phyloP scores from a whole-genome alignment of 306 rosid genomes.

The Senna tora region DNA sequence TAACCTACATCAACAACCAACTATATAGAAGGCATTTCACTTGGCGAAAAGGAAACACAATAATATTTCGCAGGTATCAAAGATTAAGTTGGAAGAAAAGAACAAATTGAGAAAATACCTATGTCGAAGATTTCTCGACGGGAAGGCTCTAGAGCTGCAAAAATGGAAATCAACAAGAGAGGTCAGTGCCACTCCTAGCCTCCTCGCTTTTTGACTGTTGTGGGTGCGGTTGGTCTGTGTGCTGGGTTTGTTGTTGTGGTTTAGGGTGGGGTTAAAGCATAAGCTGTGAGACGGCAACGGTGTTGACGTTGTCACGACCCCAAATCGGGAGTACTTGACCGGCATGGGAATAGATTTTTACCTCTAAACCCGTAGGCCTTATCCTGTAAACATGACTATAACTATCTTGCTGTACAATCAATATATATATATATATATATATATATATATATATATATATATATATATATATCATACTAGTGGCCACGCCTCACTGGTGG shows the following conservation, averaged over 20 bases:
- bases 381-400: no score
- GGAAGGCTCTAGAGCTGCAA: slow-evolving; percentile 37
- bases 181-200: slow-evolving; percentile 63
- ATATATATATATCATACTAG: no score
- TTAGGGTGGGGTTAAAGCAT: slow-evolving; percentile 67
- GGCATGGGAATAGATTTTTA: no score
- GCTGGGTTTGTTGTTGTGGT: slow-evolving; percentile 50
- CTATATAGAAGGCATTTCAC: slow-evolving; percentile 10
- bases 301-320: no score
- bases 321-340: no score
- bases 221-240: slow-evolving; percentile 40
- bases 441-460: no score
- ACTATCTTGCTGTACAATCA: no score
- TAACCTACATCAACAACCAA: no score
- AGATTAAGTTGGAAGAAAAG: slow-evolving; percentile 12
- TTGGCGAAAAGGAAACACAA: neutral
- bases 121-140: slow-evolving; percentile 44
- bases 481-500: no score
- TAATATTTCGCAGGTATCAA: neutral
- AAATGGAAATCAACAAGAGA: slow-evolving; percentile 54
- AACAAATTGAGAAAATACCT: slow-evolving; percentile 46
- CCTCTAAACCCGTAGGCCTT: no score
- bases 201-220: slow-evolving; percentile 60
- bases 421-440: no score
- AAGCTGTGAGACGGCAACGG: no score